These are phyloP conservation scores for Nemania diffusa DNA, from an alignment of 2,329 filamentous ascomycete species.

Conservation along the genomic window DNA sequence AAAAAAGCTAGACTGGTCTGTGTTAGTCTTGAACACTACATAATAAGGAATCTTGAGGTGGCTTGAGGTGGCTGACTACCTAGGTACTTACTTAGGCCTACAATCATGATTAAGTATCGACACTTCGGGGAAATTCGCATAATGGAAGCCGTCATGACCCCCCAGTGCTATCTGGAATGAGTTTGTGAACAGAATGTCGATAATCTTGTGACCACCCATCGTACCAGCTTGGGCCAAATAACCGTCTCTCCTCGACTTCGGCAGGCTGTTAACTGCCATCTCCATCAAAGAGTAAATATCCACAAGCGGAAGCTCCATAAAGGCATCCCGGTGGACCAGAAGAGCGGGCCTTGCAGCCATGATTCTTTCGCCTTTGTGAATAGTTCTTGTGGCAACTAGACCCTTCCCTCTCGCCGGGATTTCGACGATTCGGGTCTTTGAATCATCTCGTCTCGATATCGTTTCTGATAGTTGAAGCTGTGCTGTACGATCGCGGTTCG, in stretches of 20 bases:
- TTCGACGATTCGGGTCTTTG: conserved; percentile 23
- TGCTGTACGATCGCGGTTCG: conserved; percentile 26
- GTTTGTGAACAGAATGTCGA: conserved; percentile 45
- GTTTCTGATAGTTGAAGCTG: conserved; percentile 20
- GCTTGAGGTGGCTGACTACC: no score
- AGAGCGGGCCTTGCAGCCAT: conserved; percentile 41
- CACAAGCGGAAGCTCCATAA: conserved; percentile 38
- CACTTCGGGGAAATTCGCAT: conserved; percentile 52
- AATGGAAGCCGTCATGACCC: conserved; percentile 30
- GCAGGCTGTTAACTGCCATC: conserved; percentile 37
- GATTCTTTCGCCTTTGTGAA: conserved; percentile 40
- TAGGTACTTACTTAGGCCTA: conserved; percentile 50
- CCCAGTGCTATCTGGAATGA: conserved; percentile 42
- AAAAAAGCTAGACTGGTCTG: conserved; percentile 47
- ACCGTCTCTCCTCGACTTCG: conserved; percentile 30
- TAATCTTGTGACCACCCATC: conserved; percentile 41
- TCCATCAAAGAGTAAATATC: conserved; percentile 40
- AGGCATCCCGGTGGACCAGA: conserved; percentile 39
- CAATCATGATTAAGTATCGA: conserved; percentile 56
- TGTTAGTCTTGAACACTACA: neutral
- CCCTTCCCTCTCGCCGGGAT: conserved; percentile 42
- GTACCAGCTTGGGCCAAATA: conserved; percentile 40
- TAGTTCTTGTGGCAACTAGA: conserved; percentile 38
- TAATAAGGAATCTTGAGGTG: neutral
- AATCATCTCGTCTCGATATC: neutral